Evolutionary conservation across 2,329 filamentous ascomycete species (phyloP).

Genomic region (Hypocrella siamensis): DNA sequence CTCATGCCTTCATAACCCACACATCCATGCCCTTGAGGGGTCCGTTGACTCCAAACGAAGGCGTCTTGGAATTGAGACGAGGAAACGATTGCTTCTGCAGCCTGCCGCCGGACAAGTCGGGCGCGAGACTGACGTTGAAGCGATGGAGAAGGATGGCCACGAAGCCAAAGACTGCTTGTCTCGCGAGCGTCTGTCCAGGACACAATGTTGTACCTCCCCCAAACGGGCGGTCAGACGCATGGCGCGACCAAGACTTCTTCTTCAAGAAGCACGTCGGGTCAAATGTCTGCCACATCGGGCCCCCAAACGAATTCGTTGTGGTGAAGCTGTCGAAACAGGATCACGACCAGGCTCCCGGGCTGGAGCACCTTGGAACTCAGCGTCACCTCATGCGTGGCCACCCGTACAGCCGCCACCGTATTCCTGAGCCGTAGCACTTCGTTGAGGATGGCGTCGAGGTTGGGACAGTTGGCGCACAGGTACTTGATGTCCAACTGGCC

Average conservation of each 20-base stretch:
- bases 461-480: not conserved
- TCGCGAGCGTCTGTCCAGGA: not conserved
- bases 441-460: not conserved
- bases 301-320: not conserved
- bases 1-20: too few species aligned
- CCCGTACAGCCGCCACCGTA: not conserved
- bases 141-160: not conserved
- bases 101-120: not conserved
- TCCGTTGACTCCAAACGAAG: not conserved
- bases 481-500: not conserved
- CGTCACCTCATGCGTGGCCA: not conserved
- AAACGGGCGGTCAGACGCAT: slow-evolving; percentile 1
- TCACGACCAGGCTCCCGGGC: not conserved
- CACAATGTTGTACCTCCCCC: not conserved
- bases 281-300: not conserved
- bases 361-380: not conserved
- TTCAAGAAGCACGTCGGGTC: not conserved
- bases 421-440: not conserved
- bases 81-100: not conserved
- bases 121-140: not conserved
- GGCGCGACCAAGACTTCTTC: not conserved
- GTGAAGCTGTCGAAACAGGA: not conserved
- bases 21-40: not conserved
- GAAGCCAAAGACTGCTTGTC: not conserved
- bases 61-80: not conserved